Conservation (phyloP, 2,329 filamentous ascomycete species). For the Aspergillus viridinutans region DNA sequence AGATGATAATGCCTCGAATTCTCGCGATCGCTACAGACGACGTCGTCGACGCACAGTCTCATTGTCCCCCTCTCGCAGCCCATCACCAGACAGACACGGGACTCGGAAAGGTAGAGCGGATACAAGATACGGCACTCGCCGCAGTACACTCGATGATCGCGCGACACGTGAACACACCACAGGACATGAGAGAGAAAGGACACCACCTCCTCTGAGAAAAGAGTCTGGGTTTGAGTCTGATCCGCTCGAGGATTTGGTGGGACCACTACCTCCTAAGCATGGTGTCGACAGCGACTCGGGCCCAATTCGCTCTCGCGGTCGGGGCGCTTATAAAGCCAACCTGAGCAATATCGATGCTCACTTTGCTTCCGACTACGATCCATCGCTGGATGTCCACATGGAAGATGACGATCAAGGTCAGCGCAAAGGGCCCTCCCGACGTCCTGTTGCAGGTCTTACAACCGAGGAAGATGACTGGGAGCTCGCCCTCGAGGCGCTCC, state of each 20-base stretch:
- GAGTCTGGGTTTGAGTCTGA: constrained; percentile 52
- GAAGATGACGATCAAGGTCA: constrained; percentile 52
- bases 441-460: constrained; percentile 40
- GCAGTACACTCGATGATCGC: constrained; percentile 2
- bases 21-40: constrained; percentile 11
- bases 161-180: constrained; percentile 2
- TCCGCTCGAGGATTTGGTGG: constrained; percentile 70
- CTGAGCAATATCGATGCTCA: constrained; percentile 71
- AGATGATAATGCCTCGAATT: constrained; percentile 4
- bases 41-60: constrained; percentile 17
- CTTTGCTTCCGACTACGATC: constrained; percentile 66
- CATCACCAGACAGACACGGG: constrained; percentile 12
- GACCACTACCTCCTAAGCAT: constrained; percentile 57
- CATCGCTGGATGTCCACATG: constrained; percentile 40
- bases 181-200: neutral
- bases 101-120: constrained; percentile 13
- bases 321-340: constrained; percentile 59
- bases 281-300: constrained; percentile 36
- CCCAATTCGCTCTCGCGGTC: constrained; percentile 58
- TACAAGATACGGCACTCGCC: constrained; percentile 1
- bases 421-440: constrained; percentile 50
- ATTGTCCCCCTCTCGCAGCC: constrained; percentile 16
- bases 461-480: constrained; percentile 67
- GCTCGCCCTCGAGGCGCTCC: constrained; percentile 69
- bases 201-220: constrained; percentile 4